Evolutionary conservation across 2,329 filamentous ascomycete genomes (phyloP), one percentile per base, ranked within the genome.

Genomic region (Coniosporium tulheliwenetii): DNA sequence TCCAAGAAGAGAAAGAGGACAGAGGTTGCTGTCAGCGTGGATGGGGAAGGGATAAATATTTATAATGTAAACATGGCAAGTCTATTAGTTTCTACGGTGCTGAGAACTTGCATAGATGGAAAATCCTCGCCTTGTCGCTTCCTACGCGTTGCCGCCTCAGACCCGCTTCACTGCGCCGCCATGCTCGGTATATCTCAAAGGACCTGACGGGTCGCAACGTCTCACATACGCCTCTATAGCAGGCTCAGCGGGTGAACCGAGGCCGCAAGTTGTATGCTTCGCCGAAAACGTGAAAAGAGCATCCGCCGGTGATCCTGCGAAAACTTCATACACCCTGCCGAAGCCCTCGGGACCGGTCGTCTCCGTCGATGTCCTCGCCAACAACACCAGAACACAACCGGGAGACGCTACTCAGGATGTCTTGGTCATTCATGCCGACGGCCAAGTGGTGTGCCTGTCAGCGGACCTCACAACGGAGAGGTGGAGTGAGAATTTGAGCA

Each of bases 1-100:
- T 64, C 67, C 35, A 72, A 67, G 57, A 77, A 75, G 58, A 67
- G 72, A 53, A 77, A 78, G 60, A 63, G 75, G 53, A 70, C 75
- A 49, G 75, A 79, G 51, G 63, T 79, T 39, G 72, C 65, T 30
- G 66, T 75, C 14, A 72, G 66, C 1, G 61, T 77, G 10, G 73
- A 79, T 52, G 73, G 74, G 33, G 73, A 79, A 52, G 69, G 70
- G 29, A 59, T 79, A 39, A 76, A 71, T 46, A 69, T 79, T 31
- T 78, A 78, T 58, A 74, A 75, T 57, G 75, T 78, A 62, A 38
- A 57, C 26, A 36, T 37, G 32, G 12, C 19, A 26, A 7, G 19
- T 26, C 19, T 3, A 7, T 7, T 7, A 26, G 19, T 26, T 26
- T 26, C 19, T 26, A 7, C 19, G 19, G 19, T 26, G 19, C 19